phyloP scores from a whole-genome alignment of 805 yeast species.

The Kluyveromyces aestuarii region DNA sequence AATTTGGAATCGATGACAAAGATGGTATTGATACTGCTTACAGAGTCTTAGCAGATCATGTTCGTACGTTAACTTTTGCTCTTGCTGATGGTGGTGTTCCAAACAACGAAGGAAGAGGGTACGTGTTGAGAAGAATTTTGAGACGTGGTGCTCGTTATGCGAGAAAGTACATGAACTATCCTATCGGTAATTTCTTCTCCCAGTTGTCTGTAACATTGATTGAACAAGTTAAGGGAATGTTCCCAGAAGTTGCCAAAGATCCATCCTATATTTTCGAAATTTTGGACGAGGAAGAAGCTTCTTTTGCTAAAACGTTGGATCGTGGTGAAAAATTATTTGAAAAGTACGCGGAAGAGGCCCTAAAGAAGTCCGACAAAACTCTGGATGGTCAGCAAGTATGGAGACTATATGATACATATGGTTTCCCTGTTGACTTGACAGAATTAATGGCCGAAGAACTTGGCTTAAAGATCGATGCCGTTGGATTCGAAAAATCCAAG shows the following conservation, averaged over 20 bases:
- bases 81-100: slow-evolving; percentile 99
- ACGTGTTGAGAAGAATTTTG: slow-evolving; percentile 90
- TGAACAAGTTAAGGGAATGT: slow-evolving; percentile 74
- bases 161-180: slow-evolving; percentile 91
- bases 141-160: slow-evolving; percentile 98
- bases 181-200: slow-evolving; percentile 90
- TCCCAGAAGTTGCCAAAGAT: slow-evolving; percentile 82
- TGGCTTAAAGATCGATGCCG: slow-evolving; percentile 85
- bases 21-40: slow-evolving; percentile 98
- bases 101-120: slow-evolving; percentile 98
- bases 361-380: slow-evolving; percentile 62
- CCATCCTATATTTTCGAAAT: slow-evolving; percentile 76
- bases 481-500: slow-evolving; percentile 85
- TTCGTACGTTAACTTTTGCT: slow-evolving; percentile 92
- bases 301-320: slow-evolving; percentile 91
- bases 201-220: slow-evolving; percentile 87
- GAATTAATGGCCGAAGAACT: slow-evolving; percentile 98
- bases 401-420: slow-evolving; percentile 97
- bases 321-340: slow-evolving; percentile 97
- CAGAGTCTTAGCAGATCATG: slow-evolving; percentile 97
- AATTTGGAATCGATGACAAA: slow-evolving; percentile 82
- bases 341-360: slow-evolving; percentile 79
- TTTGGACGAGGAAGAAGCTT: slow-evolving; percentile 89
- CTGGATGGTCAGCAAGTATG: slow-evolving; percentile 93
- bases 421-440: slow-evolving; percentile 97